Percentiles rank a stretch among this genome's conserved stretches.
phyloP scores from a whole-genome alignment of 164 flowering plant species.

The Magnolia officinalis region DNA sequence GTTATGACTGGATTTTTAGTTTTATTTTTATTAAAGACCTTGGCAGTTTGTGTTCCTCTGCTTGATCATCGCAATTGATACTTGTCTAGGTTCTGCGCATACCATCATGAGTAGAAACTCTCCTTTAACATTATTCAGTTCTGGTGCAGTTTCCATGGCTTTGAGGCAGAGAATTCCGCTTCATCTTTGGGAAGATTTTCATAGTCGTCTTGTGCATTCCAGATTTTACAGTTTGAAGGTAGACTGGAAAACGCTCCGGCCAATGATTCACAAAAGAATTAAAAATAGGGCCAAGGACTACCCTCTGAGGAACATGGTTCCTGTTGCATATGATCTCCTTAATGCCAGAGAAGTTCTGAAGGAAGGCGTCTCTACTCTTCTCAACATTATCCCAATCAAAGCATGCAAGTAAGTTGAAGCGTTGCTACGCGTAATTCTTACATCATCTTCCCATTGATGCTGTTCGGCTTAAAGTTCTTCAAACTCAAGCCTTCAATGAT shows the following conservation, averaged over 20 bases:
- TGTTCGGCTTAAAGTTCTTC: neutral
- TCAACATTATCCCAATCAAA: constrained; percentile 49
- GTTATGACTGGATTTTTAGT: too few relatives aligned
- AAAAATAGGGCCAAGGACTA: constrained; percentile 51
- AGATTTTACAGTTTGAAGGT: constrained; percentile 37
- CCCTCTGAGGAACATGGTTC: constrained; percentile 58
- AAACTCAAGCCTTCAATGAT: neutral
- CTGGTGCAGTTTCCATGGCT: constrained; percentile 31
- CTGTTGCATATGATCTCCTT: constrained; percentile 71
- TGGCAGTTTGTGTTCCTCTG: too few relatives aligned
- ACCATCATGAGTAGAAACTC: too few relatives aligned
- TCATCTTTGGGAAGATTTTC: constrained; percentile 13
- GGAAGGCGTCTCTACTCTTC: constrained; percentile 61
- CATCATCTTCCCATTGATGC: too few relatives aligned
- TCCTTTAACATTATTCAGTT: neutral
- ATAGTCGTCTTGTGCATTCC: constrained; percentile 8
- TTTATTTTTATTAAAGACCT: too few relatives aligned
- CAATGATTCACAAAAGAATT: constrained; percentile 76
- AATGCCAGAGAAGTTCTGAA: constrained; percentile 43
- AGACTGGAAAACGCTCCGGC: constrained; percentile 60
- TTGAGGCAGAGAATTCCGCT: constrained; percentile 23
- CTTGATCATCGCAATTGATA: too few relatives aligned
- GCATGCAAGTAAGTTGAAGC: constrained; percentile 71
- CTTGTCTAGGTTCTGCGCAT: too few relatives aligned
- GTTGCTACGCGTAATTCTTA: neutral